phyloP scores from a whole-genome alignment of 192 early-diverging fungal species.

The Rhizophagus prolifer region DNA sequence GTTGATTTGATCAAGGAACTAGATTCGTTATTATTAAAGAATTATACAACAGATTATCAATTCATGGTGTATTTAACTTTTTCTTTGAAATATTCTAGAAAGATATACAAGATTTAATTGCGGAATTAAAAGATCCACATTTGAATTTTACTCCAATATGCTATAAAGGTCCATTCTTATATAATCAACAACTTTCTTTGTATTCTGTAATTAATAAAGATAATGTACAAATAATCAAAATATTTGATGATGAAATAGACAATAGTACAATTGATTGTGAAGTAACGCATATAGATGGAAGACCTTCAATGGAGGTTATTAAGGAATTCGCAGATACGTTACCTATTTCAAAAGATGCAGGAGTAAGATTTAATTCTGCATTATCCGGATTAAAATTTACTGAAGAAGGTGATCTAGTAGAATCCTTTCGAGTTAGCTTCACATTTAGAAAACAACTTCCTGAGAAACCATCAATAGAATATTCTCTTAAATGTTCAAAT shows the following conservation, averaged over 20 bases:
- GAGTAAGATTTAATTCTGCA: not conserved
- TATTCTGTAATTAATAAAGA: not conserved
- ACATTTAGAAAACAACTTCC: not conserved
- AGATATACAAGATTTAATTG: not conserved
- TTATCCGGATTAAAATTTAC: not conserved
- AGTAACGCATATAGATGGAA: not conserved
- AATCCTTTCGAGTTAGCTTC: not conserved
- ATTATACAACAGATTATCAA: not conserved
- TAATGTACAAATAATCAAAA: not conserved
- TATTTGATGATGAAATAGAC: constrained; percentile 7
- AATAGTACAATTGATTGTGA: not conserved
- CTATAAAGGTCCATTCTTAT: not conserved
- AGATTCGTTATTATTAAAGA: not conserved
- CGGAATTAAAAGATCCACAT: not conserved
- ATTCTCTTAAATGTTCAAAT: not conserved
- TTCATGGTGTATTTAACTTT: not conserved
- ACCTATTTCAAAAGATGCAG: not conserved
- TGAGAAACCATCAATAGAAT: not conserved
- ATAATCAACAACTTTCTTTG: not conserved
- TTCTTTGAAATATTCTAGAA: not conserved
- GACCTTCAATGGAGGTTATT: not conserved
- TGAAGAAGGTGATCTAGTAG: not conserved
- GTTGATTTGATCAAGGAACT: not conserved
- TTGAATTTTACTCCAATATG: not conserved
- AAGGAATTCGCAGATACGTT: not conserved